Base-by-base conservation (phyloP, 192 early-diverging fungal genomes). In the Coemansia sp. region DNA sequence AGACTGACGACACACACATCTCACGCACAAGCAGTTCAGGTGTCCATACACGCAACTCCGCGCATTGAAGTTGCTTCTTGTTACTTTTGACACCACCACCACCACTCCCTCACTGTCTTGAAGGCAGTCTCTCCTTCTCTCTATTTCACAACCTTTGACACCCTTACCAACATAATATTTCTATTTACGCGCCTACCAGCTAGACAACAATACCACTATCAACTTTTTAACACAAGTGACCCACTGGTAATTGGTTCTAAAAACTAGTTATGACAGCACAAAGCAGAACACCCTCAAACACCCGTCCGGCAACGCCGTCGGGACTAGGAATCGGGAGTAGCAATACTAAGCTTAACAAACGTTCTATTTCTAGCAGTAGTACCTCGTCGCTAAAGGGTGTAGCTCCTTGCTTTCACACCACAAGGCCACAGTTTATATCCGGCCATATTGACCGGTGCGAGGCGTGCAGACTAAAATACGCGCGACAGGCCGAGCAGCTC, bases 401-500 rank as follows among this genome's bases (percentile, higher is more conserved):
- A 8, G 71, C 75, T 11, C 80, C 80, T 57, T 82, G 80, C 57
- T 77, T 82, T 23, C 80, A 82, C 55, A 82, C 80, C 11, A 82
- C 67, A 14, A 58, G 75, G 20, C 80, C 80, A 55, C 75, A 82
- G 75, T 77, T 82, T 55, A 82, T 82, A 17, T 77, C 80, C n/a
- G 68, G 80, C 27, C 80, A 82, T 39, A 82, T 82, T 54, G 75
- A 82, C 50, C 71, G 80, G 55, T 82, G 80, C 59, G 75, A 82
- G 53, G 80, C 80, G 29, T 82, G 80, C 39, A 42, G 75, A 31
- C 72, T 77, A 61, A 82, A 82, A 57, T 82, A 82, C 72, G 75
- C 75, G 9, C 80, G 80, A 58, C 67, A 82, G 58, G 80, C 80
- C n/a, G 80, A 82, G 57, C 32, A 59, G 32, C 56, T 61, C 50